Conservation (phyloP, 148 eudicot genomes). For the Cornus kousa region DNA sequence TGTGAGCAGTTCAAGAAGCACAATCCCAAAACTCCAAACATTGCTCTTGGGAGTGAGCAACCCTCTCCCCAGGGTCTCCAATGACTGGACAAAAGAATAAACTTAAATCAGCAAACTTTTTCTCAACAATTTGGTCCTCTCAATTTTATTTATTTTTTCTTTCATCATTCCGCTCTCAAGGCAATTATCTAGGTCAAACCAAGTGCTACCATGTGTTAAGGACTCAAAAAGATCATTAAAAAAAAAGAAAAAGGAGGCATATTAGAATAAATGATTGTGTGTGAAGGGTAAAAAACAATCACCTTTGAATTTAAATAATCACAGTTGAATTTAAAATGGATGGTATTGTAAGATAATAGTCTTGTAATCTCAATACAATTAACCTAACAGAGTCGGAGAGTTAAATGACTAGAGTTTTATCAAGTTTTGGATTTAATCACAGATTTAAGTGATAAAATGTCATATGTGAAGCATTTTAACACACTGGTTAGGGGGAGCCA, state of each 20-base stretch:
- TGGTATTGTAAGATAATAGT: background rate
- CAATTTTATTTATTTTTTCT: no score
- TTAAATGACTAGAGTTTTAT: background rate
- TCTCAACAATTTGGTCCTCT: no score
- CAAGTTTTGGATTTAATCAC: background rate
- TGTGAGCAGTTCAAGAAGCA: slow-evolving; percentile 85
- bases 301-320: no score
- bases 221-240: background rate
- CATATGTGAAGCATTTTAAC: background rate
- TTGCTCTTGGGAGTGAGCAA: slow-evolving; percentile 90
- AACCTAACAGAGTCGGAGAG: background rate
- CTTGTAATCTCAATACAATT: background rate
- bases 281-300: background rate
- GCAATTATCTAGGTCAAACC: no score
- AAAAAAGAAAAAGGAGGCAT: no score
- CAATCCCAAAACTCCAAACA: slow-evolving; percentile 85
- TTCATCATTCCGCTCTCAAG: no score
- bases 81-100: slow-evolving; percentile 38
- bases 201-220: background rate
- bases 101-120: background rate
- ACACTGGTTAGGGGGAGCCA: no score
- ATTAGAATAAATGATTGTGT: background rate
- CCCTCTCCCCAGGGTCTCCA: slow-evolving; percentile 80
- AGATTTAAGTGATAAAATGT: no score
- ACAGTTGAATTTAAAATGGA: no score